These are phyloP conservation scores for Lepiota brunneoincarnata DNA, from an alignment of 768 basidiomycete genomes.

Conservation along the genomic window DNA sequence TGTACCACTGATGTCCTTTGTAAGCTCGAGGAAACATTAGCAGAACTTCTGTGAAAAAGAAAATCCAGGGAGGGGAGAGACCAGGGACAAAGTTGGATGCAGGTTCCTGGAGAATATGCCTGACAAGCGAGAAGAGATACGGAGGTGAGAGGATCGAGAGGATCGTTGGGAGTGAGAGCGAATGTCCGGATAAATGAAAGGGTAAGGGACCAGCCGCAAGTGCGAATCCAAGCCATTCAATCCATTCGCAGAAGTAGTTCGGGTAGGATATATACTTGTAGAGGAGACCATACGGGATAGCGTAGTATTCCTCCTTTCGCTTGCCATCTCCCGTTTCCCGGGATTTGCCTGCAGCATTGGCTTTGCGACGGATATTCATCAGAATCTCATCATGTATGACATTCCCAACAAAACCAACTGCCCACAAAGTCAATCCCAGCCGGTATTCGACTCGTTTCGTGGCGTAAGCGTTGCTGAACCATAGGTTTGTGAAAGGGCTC, in stretches of 20 bases:
- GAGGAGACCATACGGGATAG: conserved; percentile 76
- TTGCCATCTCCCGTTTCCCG: background rate
- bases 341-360: conserved; percentile 23
- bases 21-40: conserved; percentile 82
- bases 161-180: conserved; percentile 19
- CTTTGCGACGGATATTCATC: conserved; percentile 72
- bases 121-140: conserved; percentile 8
- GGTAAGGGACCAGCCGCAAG: conserved; percentile 64
- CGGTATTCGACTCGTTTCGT: conserved; percentile 48
- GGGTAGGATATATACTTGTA: conserved; percentile 85
- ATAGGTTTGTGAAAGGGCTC: conserved; percentile 47
- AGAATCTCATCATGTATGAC: conserved; percentile 90
- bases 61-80: conserved; percentile 75
- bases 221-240: conserved; percentile 90
- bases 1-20: conserved; percentile 87
- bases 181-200: conserved; percentile 15
- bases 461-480: conserved; percentile 31
- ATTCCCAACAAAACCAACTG: conserved; percentile 72
- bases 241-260: conserved; percentile 94
- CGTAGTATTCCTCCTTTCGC: conserved; percentile 53
- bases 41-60: conserved; percentile 68
- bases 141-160: conserved; percentile 8
- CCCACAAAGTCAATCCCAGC: conserved; percentile 65
- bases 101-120: conserved; percentile 20
- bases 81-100: conserved; percentile 35